These are phyloP conservation scores for Amaranthus cruentus DNA, from an alignment of 148 eudicot species.

Conservation along the genomic window DNA sequence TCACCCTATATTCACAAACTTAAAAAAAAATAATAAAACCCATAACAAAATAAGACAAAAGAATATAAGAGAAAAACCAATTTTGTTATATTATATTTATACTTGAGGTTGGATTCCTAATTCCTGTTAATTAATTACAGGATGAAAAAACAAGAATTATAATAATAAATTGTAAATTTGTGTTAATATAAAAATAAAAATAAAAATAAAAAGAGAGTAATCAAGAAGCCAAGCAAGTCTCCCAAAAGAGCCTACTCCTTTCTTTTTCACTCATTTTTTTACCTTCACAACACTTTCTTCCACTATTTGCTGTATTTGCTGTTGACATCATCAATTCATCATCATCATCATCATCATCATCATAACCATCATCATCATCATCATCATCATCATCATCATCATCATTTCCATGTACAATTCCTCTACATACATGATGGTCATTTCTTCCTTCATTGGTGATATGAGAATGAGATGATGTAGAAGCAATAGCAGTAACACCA, in stretches of 20 bases:
- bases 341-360: conserved; percentile 11
- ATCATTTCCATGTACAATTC: neutral
- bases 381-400: neutral
- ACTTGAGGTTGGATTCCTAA: no score
- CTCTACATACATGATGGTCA: neutral
- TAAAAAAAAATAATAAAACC: no score
- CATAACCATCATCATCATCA: conserved; percentile 9
- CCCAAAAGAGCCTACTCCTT: conserved; percentile 70
- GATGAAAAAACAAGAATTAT: neutral
- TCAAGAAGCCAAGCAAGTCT: conserved; percentile 76
- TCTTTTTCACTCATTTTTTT: conserved; percentile 44
- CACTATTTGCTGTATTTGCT: conserved; percentile 24
- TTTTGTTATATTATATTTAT: no score
- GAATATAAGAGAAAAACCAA: no score
- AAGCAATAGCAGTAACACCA: neutral
- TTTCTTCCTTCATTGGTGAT: neutral
- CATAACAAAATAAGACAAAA: no score
- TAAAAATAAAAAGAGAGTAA: neutral
- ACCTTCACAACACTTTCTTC: conserved; percentile 27
- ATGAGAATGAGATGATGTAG: neutral
- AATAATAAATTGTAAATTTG: neutral
- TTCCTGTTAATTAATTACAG: neutral
- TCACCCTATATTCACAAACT: no score
- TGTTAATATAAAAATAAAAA: no score
- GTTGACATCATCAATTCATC: conserved; percentile 25